Evolutionary conservation across 2,329 filamentous ascomycete species (phyloP).

Genomic region (Clonostachys sp.): DNA sequence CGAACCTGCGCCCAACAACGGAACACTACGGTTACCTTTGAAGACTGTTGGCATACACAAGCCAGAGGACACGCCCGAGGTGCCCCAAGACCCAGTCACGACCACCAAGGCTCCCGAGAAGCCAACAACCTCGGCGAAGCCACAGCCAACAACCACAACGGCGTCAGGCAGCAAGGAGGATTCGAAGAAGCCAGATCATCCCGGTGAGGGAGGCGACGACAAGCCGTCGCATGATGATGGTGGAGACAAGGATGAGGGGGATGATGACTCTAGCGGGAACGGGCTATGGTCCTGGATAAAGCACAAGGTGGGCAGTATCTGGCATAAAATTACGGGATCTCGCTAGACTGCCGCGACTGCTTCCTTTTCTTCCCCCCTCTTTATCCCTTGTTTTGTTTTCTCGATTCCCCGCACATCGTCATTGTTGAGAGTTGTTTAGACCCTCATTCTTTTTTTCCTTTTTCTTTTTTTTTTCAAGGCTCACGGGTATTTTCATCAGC

Average conservation of each 20-base stretch:
- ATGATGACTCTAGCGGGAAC: slow-evolving; percentile 22
- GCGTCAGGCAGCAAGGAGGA: background rate
- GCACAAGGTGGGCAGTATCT: slow-evolving; percentile 38
- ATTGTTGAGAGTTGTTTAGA: no score
- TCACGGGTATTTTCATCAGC: background rate
- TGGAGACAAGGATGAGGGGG: slow-evolving; percentile 14
- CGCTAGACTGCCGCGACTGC: background rate
- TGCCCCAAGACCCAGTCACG: slow-evolving; percentile 27
- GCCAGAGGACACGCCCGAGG: slow-evolving; percentile 37
- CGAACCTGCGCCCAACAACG: slow-evolving; percentile 74
- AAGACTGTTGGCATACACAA: slow-evolving; percentile 59
- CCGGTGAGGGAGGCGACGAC: no score
- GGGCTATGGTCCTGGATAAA: slow-evolving; percentile 48
- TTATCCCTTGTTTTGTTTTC: background rate
- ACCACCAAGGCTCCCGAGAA: background rate
- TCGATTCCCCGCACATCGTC: background rate
- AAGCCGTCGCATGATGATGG: slow-evolving; percentile 5
- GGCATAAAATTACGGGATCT: slow-evolving; percentile 34
- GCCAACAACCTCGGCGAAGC: background rate
- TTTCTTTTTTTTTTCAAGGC: no score
- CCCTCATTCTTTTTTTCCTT: no score
- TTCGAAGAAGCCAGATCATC: background rate
- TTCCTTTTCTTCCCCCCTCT: background rate
- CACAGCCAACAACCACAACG: slow-evolving; percentile 2
- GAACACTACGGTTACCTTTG: slow-evolving; percentile 72